Evolutionary conservation across 179 eudicot species (phyloP).

Genomic region (Heliamphora pulchella): DNA sequence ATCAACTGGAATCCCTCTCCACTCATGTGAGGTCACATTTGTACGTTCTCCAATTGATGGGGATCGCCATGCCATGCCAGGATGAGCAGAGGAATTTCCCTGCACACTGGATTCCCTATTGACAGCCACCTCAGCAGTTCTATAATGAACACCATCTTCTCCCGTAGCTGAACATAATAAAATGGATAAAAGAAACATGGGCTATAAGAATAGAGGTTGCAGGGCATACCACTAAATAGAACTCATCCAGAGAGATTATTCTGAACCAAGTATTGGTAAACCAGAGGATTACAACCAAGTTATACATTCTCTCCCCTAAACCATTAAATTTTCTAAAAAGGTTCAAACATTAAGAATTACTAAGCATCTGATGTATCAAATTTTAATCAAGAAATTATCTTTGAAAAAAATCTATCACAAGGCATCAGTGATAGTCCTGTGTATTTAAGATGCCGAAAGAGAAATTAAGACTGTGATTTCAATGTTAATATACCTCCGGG

Average conservation of each 20-base stretch:
- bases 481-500: constrained; percentile 32
- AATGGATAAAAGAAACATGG: not conserved
- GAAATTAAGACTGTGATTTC: not conserved
- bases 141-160: constrained; percentile 35
- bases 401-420: not conserved
- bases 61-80: constrained; percentile 48
- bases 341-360: not conserved
- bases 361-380: not conserved
- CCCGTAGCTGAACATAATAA: constrained; percentile 33
- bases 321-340: not conserved
- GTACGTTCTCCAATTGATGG: constrained; percentile 39
- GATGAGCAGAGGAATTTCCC: constrained; percentile 36
- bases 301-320: not conserved
- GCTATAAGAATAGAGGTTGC: not conserved
- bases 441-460: not conserved
- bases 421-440: not conserved
- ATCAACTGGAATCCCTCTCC: constrained; percentile 39
- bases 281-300: not conserved
- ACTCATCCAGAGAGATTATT: not conserved
- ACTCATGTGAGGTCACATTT: constrained; percentile 31
- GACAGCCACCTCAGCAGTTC: constrained; percentile 35
- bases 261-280: not conserved
- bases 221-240: constrained; percentile 5
- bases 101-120: constrained; percentile 33
- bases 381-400: not conserved